These are phyloP conservation scores for Hypoxylon sp. DNA, from an alignment of 2,329 filamentous ascomycete genomes.

Conservation along the genomic window DNA sequence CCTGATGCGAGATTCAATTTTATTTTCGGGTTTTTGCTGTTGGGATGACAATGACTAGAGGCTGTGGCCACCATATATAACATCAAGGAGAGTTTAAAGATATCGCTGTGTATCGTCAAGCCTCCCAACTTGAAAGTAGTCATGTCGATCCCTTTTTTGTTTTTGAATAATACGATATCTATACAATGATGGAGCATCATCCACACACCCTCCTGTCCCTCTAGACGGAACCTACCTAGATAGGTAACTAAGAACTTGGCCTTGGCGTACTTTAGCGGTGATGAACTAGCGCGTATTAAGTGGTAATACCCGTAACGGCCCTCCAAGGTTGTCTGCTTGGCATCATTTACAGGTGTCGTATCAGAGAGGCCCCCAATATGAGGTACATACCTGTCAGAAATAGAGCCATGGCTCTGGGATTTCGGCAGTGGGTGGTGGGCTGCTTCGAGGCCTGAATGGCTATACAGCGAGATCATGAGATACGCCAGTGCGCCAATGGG, in stretches of 20 bases:
- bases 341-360: conserved; percentile 1
- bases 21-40: not conserved
- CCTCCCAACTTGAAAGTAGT: not conserved
- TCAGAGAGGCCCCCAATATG: conserved; percentile 7
- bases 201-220: conserved; percentile 13
- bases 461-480: conserved; percentile 32
- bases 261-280: conserved; percentile 15
- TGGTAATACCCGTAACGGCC: conserved; percentile 16
- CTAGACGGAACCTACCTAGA: conserved; percentile 10
- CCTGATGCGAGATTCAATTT: not conserved
- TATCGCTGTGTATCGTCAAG: not conserved
- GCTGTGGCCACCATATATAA: conserved; percentile 3
- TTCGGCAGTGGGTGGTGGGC: conserved; percentile 23
- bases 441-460: conserved; percentile 9
- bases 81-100: not conserved
- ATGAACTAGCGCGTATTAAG: conserved; percentile 10
- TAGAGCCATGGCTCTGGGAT: conserved; percentile 19
- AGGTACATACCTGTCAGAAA: conserved; percentile 10
- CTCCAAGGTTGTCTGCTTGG: conserved; percentile 11
- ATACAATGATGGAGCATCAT: conserved; percentile 8
- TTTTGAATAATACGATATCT: conserved; percentile 6
- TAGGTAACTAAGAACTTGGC: conserved; percentile 2
- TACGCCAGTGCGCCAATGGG: conserved; percentile 2
- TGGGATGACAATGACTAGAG: conserved; percentile 4
- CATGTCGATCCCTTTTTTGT: conserved; percentile 2